A percentile compares a stretch with the other conserved stretches of the same genome.
phyloP scores from a whole-genome alignment of 306 rosid genomes.

The Vigna reflexopilosa region DNA sequence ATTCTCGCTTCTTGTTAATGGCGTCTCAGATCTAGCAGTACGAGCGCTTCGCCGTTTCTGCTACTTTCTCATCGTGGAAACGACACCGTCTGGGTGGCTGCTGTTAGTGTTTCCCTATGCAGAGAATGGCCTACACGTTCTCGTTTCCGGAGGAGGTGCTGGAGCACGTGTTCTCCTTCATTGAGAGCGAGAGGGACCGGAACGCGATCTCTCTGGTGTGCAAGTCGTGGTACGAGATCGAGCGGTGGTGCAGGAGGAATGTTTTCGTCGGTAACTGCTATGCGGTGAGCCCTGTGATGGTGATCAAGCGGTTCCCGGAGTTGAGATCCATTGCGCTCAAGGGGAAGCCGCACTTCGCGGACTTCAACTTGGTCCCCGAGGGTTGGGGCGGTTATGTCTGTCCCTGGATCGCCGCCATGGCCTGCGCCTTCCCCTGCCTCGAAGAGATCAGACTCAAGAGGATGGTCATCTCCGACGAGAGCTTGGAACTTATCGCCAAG shows the following conservation, averaged over 20 bases:
- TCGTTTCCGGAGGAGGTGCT: constrained; percentile 88
- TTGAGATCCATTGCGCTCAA: constrained; percentile 83
- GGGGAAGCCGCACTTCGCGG: constrained; percentile 97
- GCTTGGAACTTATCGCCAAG: constrained; percentile 77
- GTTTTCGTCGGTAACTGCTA: constrained; percentile 91
- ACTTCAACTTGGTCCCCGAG: constrained; percentile 89
- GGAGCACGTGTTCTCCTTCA: constrained; percentile 89
- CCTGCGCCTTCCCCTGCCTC: constrained; percentile 68
- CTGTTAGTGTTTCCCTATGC: constrained; percentile 43
- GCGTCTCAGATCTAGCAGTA: constrained; percentile 78
- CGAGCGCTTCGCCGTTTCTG: not conserved
- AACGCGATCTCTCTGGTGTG: constrained; percentile 83
- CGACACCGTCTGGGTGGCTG: constrained; percentile 35
- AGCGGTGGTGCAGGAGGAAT: constrained; percentile 81
- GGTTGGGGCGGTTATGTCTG: constrained; percentile 87
- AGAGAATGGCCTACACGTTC: constrained; percentile 64
- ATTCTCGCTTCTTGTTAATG: constrained; percentile 48
- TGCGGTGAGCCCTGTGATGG: constrained; percentile 71
- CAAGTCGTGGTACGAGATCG: constrained; percentile 95
- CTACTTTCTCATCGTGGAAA: not conserved
- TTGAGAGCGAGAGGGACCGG: constrained; percentile 69
- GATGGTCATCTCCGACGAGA: constrained; percentile 86
- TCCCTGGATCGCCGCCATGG: constrained; percentile 87
- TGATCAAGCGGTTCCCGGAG: constrained; percentile 84
- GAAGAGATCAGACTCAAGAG: constrained; percentile 96